Percentiles rank a stretch among this genome's conserved stretches.
Conservation (phyloP, 371 early-diverging fungal genomes). For the Mortierella sp. region DNA sequence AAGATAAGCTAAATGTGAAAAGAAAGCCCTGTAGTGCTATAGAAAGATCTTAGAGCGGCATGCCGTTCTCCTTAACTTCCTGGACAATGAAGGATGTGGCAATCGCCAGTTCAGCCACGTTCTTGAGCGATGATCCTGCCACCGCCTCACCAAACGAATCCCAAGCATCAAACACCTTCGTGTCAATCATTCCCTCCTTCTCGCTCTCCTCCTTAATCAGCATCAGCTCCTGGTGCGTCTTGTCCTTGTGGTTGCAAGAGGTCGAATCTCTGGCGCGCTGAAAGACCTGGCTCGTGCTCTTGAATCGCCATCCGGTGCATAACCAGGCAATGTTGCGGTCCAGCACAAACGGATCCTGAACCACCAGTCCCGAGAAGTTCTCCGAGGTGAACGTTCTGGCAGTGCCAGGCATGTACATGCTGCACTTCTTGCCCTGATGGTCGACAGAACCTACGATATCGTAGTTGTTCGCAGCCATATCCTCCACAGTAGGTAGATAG, state of each 20-base stretch:
- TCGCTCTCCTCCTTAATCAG: neutral
- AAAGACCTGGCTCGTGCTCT: neutral
- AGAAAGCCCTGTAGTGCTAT: neutral
- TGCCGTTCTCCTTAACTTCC: neutral
- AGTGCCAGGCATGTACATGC: constrained; percentile 1
- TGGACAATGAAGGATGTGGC: neutral
- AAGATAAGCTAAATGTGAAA: no score
- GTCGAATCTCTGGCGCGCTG: neutral
- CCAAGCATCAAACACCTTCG: neutral
- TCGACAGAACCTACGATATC: neutral
- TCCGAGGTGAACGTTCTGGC: neutral
- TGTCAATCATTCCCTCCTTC: neutral
- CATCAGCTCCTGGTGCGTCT: neutral
- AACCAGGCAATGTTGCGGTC: constrained; percentile 4
- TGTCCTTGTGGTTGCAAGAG: neutral
- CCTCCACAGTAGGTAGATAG: neutral
- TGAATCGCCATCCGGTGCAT: neutral
- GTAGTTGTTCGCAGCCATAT: no score
- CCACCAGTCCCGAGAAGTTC: neutral
- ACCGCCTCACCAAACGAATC: neutral
- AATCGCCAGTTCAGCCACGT: neutral
- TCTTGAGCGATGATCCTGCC: neutral
- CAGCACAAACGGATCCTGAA: neutral
- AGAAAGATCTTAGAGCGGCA: neutral
- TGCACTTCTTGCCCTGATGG: neutral